Conservation (phyloP, 1,284 basidiomycete genomes). For the Hypsizygus ulmarius region DNA sequence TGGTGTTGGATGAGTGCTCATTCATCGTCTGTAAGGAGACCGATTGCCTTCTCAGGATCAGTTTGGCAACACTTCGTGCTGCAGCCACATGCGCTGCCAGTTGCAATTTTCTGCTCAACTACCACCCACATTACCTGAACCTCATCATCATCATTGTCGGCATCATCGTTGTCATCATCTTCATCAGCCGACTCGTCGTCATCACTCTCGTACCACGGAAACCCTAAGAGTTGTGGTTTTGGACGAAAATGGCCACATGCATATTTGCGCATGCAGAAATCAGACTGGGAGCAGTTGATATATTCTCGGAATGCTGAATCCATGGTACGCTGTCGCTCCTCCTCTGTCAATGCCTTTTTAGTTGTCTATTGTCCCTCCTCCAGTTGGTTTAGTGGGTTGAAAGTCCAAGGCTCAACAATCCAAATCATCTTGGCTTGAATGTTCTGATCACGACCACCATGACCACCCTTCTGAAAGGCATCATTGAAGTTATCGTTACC, state of each 20-base stretch:
- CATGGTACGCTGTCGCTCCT: constrained; percentile 3
- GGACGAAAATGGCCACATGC: constrained; percentile 14
- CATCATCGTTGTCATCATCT: no score
- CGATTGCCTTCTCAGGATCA: no score
- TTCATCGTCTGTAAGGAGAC: no score
- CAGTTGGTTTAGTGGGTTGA: not conserved
- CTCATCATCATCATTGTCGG: not conserved
- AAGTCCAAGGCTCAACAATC: constrained; percentile 13
- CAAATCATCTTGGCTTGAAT: constrained; percentile 12
- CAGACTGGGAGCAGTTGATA: no score
- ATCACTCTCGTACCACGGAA: constrained; percentile 5
- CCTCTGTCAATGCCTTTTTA: constrained; percentile 5
- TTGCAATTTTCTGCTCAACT: not conserved
- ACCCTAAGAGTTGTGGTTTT: constrained; percentile 12
- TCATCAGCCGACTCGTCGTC: no score
- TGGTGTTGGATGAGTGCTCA: no score
- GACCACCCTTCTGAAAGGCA: no score
- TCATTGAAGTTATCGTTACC: no score
- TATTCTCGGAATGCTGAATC: constrained; percentile 2
- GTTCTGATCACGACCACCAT: constrained; percentile 1
- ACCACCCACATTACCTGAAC: constrained; percentile 1
- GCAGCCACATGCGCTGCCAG: constrained; percentile 2
- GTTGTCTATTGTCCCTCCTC: not conserved
- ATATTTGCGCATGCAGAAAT: no score
- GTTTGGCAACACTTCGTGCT: constrained; percentile 2